Percentiles rank a stretch among this genome's conserved stretches.
Conservation (phyloP, 441 rosid genomes). For the Adansonia grandidieri region DNA sequence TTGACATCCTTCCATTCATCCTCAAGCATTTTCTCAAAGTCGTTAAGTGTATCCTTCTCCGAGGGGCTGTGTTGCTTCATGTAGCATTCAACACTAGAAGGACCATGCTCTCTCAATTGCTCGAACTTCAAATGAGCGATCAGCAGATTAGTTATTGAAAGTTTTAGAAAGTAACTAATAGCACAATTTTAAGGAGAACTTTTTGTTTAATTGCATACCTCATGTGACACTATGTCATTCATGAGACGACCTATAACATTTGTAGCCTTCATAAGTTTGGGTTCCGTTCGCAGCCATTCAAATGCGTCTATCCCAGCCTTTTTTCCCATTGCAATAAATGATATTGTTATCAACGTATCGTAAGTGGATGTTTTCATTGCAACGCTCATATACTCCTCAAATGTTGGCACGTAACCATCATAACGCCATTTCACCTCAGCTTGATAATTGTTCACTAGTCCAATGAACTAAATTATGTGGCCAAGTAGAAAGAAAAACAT, state of each 20-base stretch:
- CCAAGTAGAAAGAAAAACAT: not conserved
- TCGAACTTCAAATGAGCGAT: not conserved
- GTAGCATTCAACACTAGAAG: constrained; percentile 17
- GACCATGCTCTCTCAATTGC: not conserved
- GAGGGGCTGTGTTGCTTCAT: not conserved
- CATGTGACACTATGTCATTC: not conserved
- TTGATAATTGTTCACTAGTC: not conserved
- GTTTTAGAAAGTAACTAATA: not conserved
- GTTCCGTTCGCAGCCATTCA: not conserved
- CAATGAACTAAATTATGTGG: not conserved
- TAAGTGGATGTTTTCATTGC: not conserved
- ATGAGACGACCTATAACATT: not conserved
- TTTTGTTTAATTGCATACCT: not conserved
- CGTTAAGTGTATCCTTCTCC: not conserved
- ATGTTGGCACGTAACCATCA: not conserved
- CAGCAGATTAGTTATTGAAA: not conserved
- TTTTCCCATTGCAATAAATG: not conserved
- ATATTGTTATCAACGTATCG: not conserved
- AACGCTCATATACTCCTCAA: not conserved
- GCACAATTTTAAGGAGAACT: not conserved
- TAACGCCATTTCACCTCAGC: not conserved
- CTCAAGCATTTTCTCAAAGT: not conserved
- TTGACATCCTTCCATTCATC: constrained; percentile 15
- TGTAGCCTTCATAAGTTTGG: not conserved
- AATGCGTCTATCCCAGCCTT: not conserved